Conservation (phyloP, 2,329 filamentous ascomycete genomes). For the Verticillium nonalfalfae region DNA sequence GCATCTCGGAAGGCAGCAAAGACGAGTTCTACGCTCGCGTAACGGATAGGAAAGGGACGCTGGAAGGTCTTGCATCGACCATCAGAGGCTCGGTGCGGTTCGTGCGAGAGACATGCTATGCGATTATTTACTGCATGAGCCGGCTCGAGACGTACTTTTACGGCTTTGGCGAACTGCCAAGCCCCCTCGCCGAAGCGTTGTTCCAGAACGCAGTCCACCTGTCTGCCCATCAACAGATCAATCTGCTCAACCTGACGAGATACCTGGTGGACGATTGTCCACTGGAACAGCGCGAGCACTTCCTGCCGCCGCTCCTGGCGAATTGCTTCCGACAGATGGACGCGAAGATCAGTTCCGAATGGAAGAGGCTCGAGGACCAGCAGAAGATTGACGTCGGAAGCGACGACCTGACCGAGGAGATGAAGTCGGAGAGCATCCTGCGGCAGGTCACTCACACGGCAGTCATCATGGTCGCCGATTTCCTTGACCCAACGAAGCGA, state of each 20-base stretch:
- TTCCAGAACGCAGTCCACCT: constrained; percentile 77
- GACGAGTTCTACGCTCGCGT: constrained; percentile 96
- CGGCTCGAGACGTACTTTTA: constrained; percentile 85
- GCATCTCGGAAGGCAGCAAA: constrained; percentile 90
- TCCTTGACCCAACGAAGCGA: constrained; percentile 69
- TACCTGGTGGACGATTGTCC: constrained; percentile 92
- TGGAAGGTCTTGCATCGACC: constrained; percentile 90
- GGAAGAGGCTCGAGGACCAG: constrained; percentile 66
- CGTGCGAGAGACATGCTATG: constrained; percentile 89
- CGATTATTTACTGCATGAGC: constrained; percentile 90
- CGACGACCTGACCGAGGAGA: constrained; percentile 85
- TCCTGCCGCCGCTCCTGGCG: constrained; percentile 77
- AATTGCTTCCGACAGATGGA: constrained; percentile 83
- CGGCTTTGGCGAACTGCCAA: constrained; percentile 76
- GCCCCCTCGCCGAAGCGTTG: constrained; percentile 74
- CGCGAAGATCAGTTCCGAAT: constrained; percentile 78
- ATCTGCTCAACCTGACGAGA: constrained; percentile 82
- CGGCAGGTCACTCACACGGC: constrained; percentile 88
- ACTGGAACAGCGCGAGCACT: constrained; percentile 66
- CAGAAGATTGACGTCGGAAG: constrained; percentile 58
- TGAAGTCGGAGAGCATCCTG: constrained; percentile 95
- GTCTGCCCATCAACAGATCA: constrained; percentile 88
- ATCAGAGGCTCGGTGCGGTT: constrained; percentile 84
- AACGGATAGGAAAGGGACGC: constrained; percentile 77
- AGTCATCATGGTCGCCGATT: constrained; percentile 83